Conservation (phyloP, 2,329 filamentous ascomycete species). For the Simplicillium sp. region DNA sequence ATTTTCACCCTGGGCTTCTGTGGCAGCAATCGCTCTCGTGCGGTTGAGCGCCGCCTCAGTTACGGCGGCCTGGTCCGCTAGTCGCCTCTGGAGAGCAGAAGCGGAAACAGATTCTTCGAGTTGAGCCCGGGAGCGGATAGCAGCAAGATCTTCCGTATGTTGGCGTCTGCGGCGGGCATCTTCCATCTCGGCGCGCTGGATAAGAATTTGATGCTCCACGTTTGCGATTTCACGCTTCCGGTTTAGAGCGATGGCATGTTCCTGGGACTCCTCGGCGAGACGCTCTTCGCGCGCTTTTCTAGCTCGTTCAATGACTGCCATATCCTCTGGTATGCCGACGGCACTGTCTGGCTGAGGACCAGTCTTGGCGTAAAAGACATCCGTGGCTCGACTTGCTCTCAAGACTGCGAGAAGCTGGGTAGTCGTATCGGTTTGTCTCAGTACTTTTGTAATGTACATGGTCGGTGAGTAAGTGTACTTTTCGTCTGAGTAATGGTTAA, state of each 20-base stretch:
- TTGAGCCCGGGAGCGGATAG: slow-evolving; percentile 32
- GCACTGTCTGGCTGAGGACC: slow-evolving; percentile 45
- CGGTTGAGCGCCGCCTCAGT: slow-evolving; percentile 35
- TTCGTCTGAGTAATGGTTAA: slow-evolving; percentile 43
- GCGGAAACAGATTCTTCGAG: slow-evolving; percentile 32
- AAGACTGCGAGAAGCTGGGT: slow-evolving; percentile 37
- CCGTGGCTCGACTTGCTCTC: slow-evolving; percentile 39
- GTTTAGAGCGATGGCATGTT: slow-evolving; percentile 36
- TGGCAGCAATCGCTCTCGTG: slow-evolving; percentile 32
- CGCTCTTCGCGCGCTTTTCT: slow-evolving; percentile 37
- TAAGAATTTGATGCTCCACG: slow-evolving; percentile 40
- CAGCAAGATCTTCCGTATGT: slow-evolving; percentile 33
- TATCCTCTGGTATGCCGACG: slow-evolving; percentile 39
- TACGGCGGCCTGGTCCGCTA: slow-evolving; percentile 37
- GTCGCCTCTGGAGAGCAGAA: slow-evolving; percentile 19
- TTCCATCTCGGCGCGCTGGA: slow-evolving; percentile 39
- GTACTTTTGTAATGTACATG: slow-evolving; percentile 46
- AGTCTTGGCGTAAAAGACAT: slow-evolving; percentile 44
- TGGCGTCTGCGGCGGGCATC: slow-evolving; percentile 37
- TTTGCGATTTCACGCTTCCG: slow-evolving; percentile 41
- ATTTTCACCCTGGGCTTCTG: slow-evolving; percentile 36
- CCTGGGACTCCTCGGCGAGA: slow-evolving; percentile 34
- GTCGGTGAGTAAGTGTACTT: slow-evolving; percentile 53
- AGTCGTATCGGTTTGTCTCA: slow-evolving; percentile 27
- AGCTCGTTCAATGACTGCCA: slow-evolving; percentile 39